A percentile compares a stretch with the other conserved stretches of the same genome.
These are phyloP conservation scores for Cutaneotrichosporon spelunceum DNA, from an alignment of 1,284 basidiomycete genomes.

Conservation along the genomic window DNA sequence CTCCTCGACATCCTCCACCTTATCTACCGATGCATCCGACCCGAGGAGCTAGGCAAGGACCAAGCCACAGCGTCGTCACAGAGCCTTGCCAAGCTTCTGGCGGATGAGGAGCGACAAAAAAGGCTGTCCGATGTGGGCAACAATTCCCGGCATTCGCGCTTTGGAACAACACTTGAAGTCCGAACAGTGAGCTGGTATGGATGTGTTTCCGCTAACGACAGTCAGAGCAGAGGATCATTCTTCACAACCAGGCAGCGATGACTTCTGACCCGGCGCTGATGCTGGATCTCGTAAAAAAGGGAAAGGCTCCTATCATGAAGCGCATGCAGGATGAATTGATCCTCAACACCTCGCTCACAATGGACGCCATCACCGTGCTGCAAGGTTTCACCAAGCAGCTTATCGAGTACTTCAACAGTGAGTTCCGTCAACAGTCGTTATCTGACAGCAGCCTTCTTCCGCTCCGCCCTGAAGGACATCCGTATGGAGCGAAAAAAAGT, in stretches of 20 bases:
- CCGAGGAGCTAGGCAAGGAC: slow-evolving; percentile 62
- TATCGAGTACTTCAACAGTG: slow-evolving; percentile 82
- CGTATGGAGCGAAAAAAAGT: slow-evolving; percentile 84
- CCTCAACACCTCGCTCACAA: slow-evolving; percentile 54
- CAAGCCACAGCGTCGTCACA: slow-evolving; percentile 66
- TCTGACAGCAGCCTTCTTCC: slow-evolving; percentile 66
- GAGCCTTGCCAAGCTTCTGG: slow-evolving; percentile 66
- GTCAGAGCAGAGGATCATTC: slow-evolving; percentile 56
- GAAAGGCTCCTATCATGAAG: slow-evolving; percentile 61
- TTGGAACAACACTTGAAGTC: slow-evolving; percentile 85
- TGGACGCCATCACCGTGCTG: slow-evolving; percentile 65
- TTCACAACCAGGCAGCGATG: slow-evolving; percentile 80
- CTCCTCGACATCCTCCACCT: slow-evolving; percentile 86
- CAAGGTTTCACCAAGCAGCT: slow-evolving; percentile 69
- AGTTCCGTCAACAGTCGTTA: slow-evolving; percentile 37
- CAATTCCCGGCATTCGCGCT: slow-evolving; percentile 82
- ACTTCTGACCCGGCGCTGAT: slow-evolving; percentile 68
- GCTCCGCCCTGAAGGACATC: slow-evolving; percentile 83
- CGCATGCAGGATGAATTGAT: slow-evolving; percentile 55
- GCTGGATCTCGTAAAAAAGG: slow-evolving; percentile 73
- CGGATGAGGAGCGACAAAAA: slow-evolving; percentile 64
- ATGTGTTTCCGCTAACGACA: slow-evolving; percentile 22
- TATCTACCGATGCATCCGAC: slow-evolving; percentile 71
- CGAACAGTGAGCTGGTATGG: slow-evolving; percentile 55
- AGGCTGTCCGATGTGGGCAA: slow-evolving; percentile 53